These are phyloP conservation scores for Colletotrichum sp. DNA, from an alignment of 2,329 filamentous ascomycete genomes.

Conservation along the genomic window DNA sequence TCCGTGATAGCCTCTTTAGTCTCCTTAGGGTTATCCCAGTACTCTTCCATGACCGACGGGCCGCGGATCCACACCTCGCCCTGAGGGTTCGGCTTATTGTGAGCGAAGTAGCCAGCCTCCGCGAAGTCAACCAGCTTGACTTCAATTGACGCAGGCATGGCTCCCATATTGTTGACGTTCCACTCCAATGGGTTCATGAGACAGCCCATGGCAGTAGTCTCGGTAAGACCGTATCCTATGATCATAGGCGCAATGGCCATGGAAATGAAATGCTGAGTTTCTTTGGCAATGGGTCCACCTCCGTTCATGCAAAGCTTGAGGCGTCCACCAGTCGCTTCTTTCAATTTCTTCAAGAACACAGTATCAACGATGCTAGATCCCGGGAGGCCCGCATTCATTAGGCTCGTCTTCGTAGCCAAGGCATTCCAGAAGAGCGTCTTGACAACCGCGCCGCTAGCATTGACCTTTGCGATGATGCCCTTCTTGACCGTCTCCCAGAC, in stretches of 20 bases:
- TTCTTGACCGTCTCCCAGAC: conserved; percentile 95
- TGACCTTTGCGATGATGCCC: conserved; percentile 80
- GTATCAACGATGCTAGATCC: conserved; percentile 75
- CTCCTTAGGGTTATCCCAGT: conserved; percentile 80
- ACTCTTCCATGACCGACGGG: conserved; percentile 70
- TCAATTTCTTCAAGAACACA: conserved; percentile 89
- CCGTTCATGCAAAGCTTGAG: conserved; percentile 86
- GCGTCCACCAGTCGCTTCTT: conserved; percentile 84
- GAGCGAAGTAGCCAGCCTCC: conserved; percentile 80
- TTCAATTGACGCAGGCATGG: conserved; percentile 76
- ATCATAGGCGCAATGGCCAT: conserved; percentile 91
- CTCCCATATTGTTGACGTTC: conserved; percentile 74
- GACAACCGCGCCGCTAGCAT: conserved; percentile 69
- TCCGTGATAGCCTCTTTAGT: conserved; percentile 71
- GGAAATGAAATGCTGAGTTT: conserved; percentile 87
- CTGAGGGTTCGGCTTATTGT: conserved; percentile 77
- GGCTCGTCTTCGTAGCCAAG: conserved; percentile 55
- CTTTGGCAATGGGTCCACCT: conserved; percentile 82
- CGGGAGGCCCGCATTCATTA: conserved; percentile 61
- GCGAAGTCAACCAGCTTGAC: conserved; percentile 86
- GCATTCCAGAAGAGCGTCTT: conserved; percentile 77
- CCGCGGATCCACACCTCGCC: conserved; percentile 91
- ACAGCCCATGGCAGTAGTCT: conserved; percentile 79
- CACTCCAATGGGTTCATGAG: conserved; percentile 80
- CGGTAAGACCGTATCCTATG: conserved; percentile 85